Evolutionary conservation across 2,329 filamentous ascomycete genomes (phyloP).

Genomic region (Nannizzia gypsea): DNA sequence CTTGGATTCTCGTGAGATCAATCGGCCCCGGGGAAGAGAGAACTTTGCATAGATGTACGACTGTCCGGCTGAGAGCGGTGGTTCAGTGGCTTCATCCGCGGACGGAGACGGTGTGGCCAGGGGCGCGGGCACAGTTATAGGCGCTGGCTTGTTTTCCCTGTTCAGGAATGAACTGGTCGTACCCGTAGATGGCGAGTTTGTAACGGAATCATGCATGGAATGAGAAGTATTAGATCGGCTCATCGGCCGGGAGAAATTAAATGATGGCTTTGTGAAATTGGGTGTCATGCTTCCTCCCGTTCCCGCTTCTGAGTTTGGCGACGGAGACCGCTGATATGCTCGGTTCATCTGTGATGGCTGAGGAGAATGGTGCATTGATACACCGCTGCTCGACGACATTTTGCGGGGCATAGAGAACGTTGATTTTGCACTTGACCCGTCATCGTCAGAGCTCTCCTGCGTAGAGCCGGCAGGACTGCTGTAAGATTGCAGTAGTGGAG

Average conservation of each 20-base stretch:
- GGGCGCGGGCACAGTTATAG: constrained; percentile 23
- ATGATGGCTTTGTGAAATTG: constrained; percentile 57
- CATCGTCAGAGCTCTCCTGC: constrained; percentile 55
- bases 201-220: constrained; percentile 23
- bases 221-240: constrained; percentile 45
- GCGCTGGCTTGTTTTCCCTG: constrained; percentile 20
- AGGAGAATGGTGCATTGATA: constrained; percentile 50
- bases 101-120: neutral
- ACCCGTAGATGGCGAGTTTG: neutral
- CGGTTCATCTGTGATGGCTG: constrained; percentile 49
- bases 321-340: constrained; percentile 64
- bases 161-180: constrained; percentile 8
- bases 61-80: constrained; percentile 41
- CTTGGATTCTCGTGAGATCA: constrained; percentile 54
- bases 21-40: constrained; percentile 68
- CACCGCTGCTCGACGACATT: constrained; percentile 58
- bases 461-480: constrained; percentile 46
- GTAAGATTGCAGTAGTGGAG: constrained; percentile 32
- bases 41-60: constrained; percentile 86
- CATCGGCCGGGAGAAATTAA: constrained; percentile 88
- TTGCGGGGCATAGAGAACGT: constrained; percentile 62
- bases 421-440: constrained; percentile 53
- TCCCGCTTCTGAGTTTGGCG: constrained; percentile 58
- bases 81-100: constrained; percentile 15
- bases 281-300: constrained; percentile 49